Evolutionary conservation across 2,329 filamentous ascomycete species (phyloP).

Genomic region (Cladosporium sp.): DNA sequence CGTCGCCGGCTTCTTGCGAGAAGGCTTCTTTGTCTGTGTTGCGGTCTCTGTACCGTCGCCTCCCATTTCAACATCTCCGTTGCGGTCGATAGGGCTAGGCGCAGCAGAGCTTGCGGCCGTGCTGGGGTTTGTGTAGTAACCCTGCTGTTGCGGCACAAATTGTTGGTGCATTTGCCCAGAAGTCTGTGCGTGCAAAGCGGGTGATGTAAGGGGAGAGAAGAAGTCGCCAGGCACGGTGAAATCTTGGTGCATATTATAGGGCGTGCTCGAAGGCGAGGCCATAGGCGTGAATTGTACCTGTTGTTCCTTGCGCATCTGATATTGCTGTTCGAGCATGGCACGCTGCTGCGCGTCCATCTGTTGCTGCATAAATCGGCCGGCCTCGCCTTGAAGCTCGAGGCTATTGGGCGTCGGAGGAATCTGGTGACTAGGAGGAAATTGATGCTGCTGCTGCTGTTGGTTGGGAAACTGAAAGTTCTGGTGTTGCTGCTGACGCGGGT

Average conservation of each 20-base stretch:
- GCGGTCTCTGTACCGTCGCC: conserved; percentile 29
- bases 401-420: conserved; percentile 77
- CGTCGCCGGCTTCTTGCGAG: conserved; percentile 44
- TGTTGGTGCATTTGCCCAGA: conserved; percentile 33
- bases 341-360: conserved; percentile 49
- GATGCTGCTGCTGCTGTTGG: conserved; percentile 33
- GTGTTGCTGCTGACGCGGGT: conserved; percentile 31
- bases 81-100: conserved; percentile 40
- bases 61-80: conserved; percentile 38
- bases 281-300: conserved; percentile 60
- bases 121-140: conserved; percentile 46
- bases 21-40: conserved; percentile 38
- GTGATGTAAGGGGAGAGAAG: conserved; percentile 78
- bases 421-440: conserved; percentile 45
- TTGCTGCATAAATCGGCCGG: conserved; percentile 52
- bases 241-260: conserved; percentile 52
- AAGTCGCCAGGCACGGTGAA: conserved; percentile 65
- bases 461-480: conserved; percentile 30
- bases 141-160: conserved; percentile 35
- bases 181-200: conserved; percentile 67
- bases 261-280: conserved; percentile 77
- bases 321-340: conserved; percentile 58
- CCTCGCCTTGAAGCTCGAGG: conserved; percentile 62
- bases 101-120: conserved; percentile 47
- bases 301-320: conserved; percentile 52